Conservation (phyloP, 2,329 filamentous ascomycete genomes). For the Diplocarpon mali region DNA sequence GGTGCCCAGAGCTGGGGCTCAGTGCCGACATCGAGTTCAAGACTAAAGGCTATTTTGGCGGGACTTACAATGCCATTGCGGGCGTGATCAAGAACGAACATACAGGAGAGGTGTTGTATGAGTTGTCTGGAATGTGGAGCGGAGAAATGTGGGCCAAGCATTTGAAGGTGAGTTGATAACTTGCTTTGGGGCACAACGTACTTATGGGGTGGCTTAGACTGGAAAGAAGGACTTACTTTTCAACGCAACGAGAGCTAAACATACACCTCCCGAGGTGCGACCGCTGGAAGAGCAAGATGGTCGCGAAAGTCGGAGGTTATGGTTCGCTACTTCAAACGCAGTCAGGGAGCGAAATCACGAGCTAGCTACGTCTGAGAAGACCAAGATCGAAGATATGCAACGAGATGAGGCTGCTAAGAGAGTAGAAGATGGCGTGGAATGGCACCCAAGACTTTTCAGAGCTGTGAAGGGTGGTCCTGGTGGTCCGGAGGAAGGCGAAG, state of each 20-base stretch:
- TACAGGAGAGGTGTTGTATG: slow-evolving; percentile 78
- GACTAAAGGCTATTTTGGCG: slow-evolving; percentile 93
- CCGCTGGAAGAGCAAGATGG: slow-evolving; percentile 80
- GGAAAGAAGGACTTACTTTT: slow-evolving; percentile 85
- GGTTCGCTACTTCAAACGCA: slow-evolving; percentile 70
- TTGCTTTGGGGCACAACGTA: slow-evolving; percentile 1
- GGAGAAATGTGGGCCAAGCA: slow-evolving; percentile 92
- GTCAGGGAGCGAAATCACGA: slow-evolving; percentile 80
- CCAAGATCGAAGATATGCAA: slow-evolving; percentile 88
- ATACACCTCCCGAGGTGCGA: slow-evolving; percentile 60
- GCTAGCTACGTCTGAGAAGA: slow-evolving; percentile 86
- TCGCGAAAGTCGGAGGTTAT: slow-evolving; percentile 80
- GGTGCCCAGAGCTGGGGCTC: slow-evolving; percentile 79
- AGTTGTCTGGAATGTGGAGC: slow-evolving; percentile 87
- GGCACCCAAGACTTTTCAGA: slow-evolving; percentile 81
- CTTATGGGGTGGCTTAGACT: slow-evolving; percentile 43
- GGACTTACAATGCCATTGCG: slow-evolving; percentile 92
- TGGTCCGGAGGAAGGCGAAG: slow-evolving; percentile 67
- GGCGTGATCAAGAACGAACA: slow-evolving; percentile 82
- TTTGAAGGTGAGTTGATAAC: slow-evolving; percentile 45
- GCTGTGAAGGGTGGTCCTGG: slow-evolving; percentile 59
- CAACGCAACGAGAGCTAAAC: slow-evolving; percentile 68
- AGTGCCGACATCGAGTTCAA: slow-evolving; percentile 95
- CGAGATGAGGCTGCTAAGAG: slow-evolving; percentile 77
- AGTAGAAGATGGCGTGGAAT: slow-evolving; percentile 68